Conservation (phyloP, 75 land plant genomes). For the Selaginella moellendorffii region DNA sequence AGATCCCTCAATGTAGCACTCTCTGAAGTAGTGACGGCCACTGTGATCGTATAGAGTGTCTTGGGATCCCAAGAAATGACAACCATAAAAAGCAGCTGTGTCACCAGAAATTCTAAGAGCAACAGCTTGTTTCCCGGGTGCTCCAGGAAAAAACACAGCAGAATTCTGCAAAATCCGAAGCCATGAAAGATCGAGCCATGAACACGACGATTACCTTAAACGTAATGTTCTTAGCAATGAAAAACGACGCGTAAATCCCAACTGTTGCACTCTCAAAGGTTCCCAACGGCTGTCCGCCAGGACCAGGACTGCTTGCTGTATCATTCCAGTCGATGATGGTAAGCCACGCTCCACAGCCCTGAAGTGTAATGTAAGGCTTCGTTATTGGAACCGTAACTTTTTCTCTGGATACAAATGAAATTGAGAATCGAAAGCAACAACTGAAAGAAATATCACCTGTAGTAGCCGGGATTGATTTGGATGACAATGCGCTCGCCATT, state of each 20-base stretch:
- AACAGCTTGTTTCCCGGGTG: constrained; percentile 46
- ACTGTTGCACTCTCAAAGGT: constrained; percentile 78
- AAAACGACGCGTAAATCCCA: constrained; percentile 61
- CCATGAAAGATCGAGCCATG: neutral
- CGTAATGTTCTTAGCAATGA: constrained; percentile 77
- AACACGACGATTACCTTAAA: constrained; percentile 58
- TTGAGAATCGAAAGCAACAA: neutral
- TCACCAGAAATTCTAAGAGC: constrained; percentile 58
- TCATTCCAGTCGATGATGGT: constrained; percentile 40
- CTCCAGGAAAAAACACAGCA: constrained; percentile 39
- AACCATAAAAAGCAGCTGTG: constrained; percentile 49
- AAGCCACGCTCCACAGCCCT: constrained; percentile 21
- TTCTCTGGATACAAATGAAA: constrained; percentile 31
- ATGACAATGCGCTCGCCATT: neutral
- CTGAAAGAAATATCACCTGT: neutral
- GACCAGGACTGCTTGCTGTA: constrained; percentile 35
- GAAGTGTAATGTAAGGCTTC: constrained; percentile 37
- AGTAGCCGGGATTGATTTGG: neutral
- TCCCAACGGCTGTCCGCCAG: constrained; percentile 23
- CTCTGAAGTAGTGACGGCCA: constrained; percentile 58
- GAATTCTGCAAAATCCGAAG: constrained; percentile 48
- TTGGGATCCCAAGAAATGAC: constrained; percentile 45
- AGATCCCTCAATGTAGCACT: constrained; percentile 58
- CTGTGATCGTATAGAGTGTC: constrained; percentile 62
- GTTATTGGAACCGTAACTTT: constrained; percentile 33